Conservation (phyloP, 768 basidiomycete genomes). For the Calocybe cyanea region DNA sequence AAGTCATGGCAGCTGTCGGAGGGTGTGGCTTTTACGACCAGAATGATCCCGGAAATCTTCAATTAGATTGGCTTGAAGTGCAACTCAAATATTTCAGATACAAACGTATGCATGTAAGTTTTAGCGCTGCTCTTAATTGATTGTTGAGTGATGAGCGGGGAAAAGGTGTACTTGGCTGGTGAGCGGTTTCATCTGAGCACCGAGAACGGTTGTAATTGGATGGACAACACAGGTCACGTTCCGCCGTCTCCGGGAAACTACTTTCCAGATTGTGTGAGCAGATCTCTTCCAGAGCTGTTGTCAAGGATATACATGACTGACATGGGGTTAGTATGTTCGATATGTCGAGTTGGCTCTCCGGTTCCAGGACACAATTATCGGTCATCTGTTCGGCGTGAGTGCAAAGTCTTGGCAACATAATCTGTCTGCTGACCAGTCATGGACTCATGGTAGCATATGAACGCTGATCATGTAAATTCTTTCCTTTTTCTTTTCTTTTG, state of each 20-base stretch:
- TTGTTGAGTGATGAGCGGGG: neutral
- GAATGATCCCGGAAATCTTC: constrained; percentile 82
- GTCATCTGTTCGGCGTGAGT: constrained; percentile 80
- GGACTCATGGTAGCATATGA: constrained; percentile 61
- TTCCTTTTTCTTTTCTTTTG: constrained; percentile 1
- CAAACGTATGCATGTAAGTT: constrained; percentile 68
- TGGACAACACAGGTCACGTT: constrained; percentile 61
- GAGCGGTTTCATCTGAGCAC: constrained; percentile 8
- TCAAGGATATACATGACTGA: constrained; percentile 13
- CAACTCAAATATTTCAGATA: constrained; percentile 67
- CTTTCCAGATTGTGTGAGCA: constrained; percentile 79
- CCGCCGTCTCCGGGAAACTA: constrained; percentile 79
- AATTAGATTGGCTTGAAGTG: constrained; percentile 89
- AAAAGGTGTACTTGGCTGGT: constrained; percentile 46
- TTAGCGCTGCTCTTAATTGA: neutral
- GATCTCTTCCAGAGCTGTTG: constrained; percentile 8
- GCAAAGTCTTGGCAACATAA: constrained; percentile 14
- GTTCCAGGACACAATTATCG: constrained; percentile 85
- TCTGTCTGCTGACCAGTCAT: constrained; percentile 24
- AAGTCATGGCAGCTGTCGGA: constrained; percentile 54
- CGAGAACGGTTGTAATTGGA: constrained; percentile 7
- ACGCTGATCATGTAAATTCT: constrained; percentile 66
- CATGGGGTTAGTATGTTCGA: constrained; percentile 47
- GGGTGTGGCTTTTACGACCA: constrained; percentile 63
- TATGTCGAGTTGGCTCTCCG: constrained; percentile 73